A percentile compares a stretch with the other conserved stretches of the same genome.
These are phyloP conservation scores for Nakaseomyces sp. DNA, from an alignment of 1,139 yeast genomes.

Conservation along the genomic window DNA sequence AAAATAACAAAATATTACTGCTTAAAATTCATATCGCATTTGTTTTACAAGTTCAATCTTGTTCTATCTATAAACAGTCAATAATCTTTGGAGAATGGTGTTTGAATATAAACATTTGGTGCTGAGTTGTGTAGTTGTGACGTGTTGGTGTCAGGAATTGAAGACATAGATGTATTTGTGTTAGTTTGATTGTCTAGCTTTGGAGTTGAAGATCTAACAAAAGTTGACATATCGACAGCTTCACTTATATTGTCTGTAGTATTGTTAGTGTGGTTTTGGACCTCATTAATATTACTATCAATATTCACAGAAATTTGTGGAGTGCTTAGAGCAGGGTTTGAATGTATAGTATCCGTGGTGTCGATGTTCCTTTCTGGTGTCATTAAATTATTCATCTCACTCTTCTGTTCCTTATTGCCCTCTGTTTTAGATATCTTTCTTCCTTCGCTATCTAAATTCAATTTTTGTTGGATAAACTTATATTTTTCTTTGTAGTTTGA, in stretches of 20 bases:
- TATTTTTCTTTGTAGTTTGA: slow-evolving; percentile 21
- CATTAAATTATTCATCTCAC: slow-evolving; percentile 5
- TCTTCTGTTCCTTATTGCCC: not conserved
- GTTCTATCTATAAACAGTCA: not conserved
- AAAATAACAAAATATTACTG: too few relatives aligned
- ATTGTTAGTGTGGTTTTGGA: slow-evolving; percentile 1
- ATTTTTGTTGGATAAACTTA: slow-evolving; percentile 18
- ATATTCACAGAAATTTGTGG: slow-evolving; percentile 5
- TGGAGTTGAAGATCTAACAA: slow-evolving; percentile 12
- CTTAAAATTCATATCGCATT: too few relatives aligned
- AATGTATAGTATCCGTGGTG: slow-evolving; percentile 4
- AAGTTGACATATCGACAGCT: slow-evolving; percentile 9
- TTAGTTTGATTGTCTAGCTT: slow-evolving; percentile 16
- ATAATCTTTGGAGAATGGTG: slow-evolving; percentile 8
- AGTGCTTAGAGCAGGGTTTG: not conserved
- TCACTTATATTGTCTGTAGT: slow-evolving; percentile 3
- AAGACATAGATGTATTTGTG: slow-evolving; percentile 16
- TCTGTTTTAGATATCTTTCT: slow-evolving; percentile 8
- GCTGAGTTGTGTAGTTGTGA: slow-evolving; percentile 11
- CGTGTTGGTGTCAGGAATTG: slow-evolving; percentile 17
- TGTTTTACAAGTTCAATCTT: not conserved
- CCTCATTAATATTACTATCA: slow-evolving; percentile 6
- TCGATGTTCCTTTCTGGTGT: slow-evolving; percentile 6
- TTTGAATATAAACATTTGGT: slow-evolving; percentile 14
- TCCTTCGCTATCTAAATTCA: slow-evolving; percentile 15